phyloP scores from a whole-genome alignment of 257 asterid genomes.

The Thymus mandschuricus region DNA sequence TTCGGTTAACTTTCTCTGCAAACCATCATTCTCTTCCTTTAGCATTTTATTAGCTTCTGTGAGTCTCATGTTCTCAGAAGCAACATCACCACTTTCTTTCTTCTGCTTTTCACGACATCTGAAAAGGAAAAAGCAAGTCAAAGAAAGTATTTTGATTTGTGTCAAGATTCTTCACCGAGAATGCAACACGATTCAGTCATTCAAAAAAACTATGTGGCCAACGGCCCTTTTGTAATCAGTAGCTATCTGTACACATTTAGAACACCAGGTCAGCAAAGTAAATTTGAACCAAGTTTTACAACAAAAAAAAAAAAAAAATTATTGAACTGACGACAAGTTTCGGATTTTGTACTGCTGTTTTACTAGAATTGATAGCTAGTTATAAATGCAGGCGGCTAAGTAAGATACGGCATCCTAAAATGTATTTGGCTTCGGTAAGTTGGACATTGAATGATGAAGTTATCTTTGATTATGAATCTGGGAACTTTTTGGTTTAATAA shows the following conservation, averaged over 20 bases:
- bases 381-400: constrained; percentile 20
- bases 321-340: not conserved
- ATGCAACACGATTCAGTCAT: constrained; percentile 8
- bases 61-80: constrained; percentile 38
- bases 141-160: constrained; percentile 10
- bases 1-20: constrained; percentile 29
- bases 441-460: constrained; percentile 8
- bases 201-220: not conserved
- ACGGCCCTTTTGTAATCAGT: constrained; percentile 6
- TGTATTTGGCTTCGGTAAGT: not conserved
- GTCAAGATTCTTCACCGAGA: constrained; percentile 19
- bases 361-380: not conserved
- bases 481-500: constrained; percentile 3
- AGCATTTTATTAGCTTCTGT: constrained; percentile 29
- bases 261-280: constrained; percentile 1
- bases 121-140: constrained; percentile 17
- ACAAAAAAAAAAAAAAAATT: not conserved
- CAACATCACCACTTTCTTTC: constrained; percentile 35
- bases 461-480: not conserved
- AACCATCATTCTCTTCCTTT: constrained; percentile 40
- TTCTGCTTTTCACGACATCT: constrained; percentile 50
- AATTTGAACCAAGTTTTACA: not conserved
- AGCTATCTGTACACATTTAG: not conserved
- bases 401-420: constrained; percentile 14
- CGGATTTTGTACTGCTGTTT: not conserved